These are phyloP conservation scores for Talaromyces wortmannii DNA, from an alignment of 495 filamentous ascomycete species.

Conservation along the genomic window DNA sequence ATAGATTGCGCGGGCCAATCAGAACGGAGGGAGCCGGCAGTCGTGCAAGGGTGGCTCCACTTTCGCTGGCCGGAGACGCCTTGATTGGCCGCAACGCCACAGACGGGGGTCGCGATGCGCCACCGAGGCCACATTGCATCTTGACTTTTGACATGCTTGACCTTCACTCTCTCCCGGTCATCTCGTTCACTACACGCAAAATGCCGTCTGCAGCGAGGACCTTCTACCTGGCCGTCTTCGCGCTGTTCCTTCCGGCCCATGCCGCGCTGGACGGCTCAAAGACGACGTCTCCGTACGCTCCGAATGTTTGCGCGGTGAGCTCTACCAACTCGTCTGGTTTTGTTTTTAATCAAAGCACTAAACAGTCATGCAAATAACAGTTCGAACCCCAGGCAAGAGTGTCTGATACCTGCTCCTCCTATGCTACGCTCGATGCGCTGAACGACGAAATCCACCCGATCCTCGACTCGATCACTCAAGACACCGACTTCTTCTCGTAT, in stretches of 20 bases:
- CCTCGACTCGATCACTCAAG: constrained; percentile 72
- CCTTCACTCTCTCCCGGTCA: not conserved
- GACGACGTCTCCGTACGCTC: constrained; percentile 25
- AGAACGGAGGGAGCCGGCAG: too few relatives aligned
- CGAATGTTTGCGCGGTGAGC: constrained; percentile 63
- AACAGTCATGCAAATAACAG: constrained; percentile 25
- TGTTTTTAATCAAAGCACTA: not conserved
- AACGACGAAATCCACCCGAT: constrained; percentile 74
- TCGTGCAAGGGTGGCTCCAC: too few relatives aligned
- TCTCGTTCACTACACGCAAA: constrained; percentile 3
- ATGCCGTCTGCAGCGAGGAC: constrained; percentile 64
- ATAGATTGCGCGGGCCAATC: too few relatives aligned
- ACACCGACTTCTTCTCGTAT: constrained; percentile 95
- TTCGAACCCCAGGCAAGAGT: constrained; percentile 57
- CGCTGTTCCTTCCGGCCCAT: constrained; percentile 52
- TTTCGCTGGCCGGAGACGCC: not conserved
- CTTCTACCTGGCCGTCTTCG: constrained; percentile 73
- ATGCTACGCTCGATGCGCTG: constrained; percentile 76
- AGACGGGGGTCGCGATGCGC: not conserved
- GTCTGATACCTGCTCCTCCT: constrained; percentile 90
- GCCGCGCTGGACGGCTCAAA: constrained; percentile 28
- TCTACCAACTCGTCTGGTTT: not conserved
- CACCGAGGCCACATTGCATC: not conserved
- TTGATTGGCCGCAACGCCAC: not conserved
- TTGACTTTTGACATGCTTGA: not conserved